Conservation (phyloP, 768 basidiomycete genomes). For the Amanita rimosa region DNA sequence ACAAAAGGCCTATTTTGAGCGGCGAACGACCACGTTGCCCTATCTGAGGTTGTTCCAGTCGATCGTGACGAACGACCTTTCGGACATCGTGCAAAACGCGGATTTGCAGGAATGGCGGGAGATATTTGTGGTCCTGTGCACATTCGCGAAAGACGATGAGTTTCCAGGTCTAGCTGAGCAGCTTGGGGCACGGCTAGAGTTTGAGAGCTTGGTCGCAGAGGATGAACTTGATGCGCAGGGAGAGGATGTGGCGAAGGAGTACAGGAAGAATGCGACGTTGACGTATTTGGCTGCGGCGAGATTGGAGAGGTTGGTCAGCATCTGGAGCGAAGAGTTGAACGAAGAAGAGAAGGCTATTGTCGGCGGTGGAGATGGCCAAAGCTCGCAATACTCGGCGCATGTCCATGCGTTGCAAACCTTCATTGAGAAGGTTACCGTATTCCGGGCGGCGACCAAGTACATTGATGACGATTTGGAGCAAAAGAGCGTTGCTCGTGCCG, state of each 20-base stretch:
- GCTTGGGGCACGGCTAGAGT: slow-evolving; percentile 84
- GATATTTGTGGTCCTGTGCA: slow-evolving; percentile 93
- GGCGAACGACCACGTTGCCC: slow-evolving; percentile 60
- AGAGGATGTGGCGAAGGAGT: slow-evolving; percentile 30
- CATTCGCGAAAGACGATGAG: slow-evolving; percentile 79
- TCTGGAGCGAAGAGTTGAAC: slow-evolving; percentile 84
- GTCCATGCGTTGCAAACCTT: slow-evolving; percentile 85
- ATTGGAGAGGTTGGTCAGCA: slow-evolving; percentile 77
- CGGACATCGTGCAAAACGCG: slow-evolving; percentile 93
- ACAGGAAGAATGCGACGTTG: slow-evolving; percentile 80
- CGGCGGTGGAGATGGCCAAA: slow-evolving; percentile 25
- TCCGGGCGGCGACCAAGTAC: slow-evolving; percentile 79
- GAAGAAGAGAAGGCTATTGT: slow-evolving; percentile 54
- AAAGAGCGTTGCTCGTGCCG: slow-evolving; percentile 24
- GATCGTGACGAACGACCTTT: slow-evolving; percentile 84
- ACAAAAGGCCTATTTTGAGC: slow-evolving; percentile 90
- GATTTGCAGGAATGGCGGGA: slow-evolving; percentile 93
- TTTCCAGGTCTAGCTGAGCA: slow-evolving; percentile 85
- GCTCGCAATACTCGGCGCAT: slow-evolving; percentile 66
- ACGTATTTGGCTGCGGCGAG: slow-evolving; percentile 89
- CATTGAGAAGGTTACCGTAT: slow-evolving; percentile 93
- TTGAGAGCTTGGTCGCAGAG: slow-evolving; percentile 55
- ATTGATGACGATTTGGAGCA: slow-evolving; percentile 57
- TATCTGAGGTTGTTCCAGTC: slow-evolving; percentile 94
- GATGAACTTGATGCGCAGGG: slow-evolving; percentile 34